Conservation (phyloP, 2,329 filamentous ascomycete species). For the Rachicladosporium sp. region DNA sequence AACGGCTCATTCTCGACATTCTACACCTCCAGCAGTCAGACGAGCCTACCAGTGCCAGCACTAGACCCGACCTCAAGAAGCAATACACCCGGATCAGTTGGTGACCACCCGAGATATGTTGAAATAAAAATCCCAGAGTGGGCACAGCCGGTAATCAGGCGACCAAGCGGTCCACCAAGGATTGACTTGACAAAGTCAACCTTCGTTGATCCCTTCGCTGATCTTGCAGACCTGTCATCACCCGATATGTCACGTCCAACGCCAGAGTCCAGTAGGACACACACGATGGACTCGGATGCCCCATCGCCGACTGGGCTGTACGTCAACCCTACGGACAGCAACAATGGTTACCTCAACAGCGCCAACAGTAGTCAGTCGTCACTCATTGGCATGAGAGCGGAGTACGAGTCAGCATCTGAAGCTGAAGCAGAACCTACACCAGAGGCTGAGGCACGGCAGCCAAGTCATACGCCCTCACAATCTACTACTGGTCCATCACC, state of each 20-base stretch:
- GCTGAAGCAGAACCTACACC: slow-evolving; percentile 20
- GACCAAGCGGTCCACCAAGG: slow-evolving; percentile 23
- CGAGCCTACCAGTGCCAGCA: too few species aligned
- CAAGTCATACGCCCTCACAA: slow-evolving; percentile 18
- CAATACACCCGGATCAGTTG: slow-evolving; percentile 4
- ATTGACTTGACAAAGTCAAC: slow-evolving; percentile 10
- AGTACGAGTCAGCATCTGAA: slow-evolving; percentile 29
- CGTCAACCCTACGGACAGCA: slow-evolving; percentile 22
- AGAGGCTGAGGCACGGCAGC: too few species aligned
- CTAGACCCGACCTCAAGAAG: too few species aligned
- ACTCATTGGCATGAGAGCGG: slow-evolving; percentile 29
- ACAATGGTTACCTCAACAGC: slow-evolving; percentile 27
- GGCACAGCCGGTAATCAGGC: slow-evolving; percentile 29
- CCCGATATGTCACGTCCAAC: slow-evolving; percentile 31
- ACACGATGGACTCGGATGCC: slow-evolving; percentile 35
- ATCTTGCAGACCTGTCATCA: slow-evolving; percentile 17
- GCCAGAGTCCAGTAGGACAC: slow-evolving; percentile 31
- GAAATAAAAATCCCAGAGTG: slow-evolving; percentile 36
- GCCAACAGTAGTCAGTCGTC: slow-evolving; percentile 37
- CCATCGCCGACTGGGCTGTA: slow-evolving; percentile 32
- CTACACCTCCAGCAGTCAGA: too few species aligned
- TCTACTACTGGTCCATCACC: slow-evolving; percentile 46
- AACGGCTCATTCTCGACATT: slow-evolving; percentile 8
- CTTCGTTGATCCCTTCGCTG: too few species aligned
- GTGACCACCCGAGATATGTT: slow-evolving; percentile 30